Conservation (phyloP, 306 rosid genomes). For the Morella rubra region DNA sequence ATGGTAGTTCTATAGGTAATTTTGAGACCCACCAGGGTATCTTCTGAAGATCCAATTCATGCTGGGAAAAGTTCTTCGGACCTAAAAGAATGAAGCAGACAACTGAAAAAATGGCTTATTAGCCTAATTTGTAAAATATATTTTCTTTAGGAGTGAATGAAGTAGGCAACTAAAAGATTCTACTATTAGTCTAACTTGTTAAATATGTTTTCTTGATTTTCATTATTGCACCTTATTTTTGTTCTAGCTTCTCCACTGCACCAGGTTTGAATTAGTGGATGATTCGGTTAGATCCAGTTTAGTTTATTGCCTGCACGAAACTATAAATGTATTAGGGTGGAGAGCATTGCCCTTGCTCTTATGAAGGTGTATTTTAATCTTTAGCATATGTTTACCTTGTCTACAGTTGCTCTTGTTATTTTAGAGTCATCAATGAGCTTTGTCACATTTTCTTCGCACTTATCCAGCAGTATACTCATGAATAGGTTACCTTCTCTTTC, state of each 20-base stretch:
- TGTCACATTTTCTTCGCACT: too few relatives aligned
- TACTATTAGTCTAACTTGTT: too few relatives aligned
- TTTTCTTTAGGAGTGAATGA: neutral
- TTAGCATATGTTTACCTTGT: too few relatives aligned
- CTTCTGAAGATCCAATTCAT: neutral
- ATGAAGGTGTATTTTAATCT: neutral
- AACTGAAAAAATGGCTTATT: neutral
- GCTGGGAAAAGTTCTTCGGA: neutral
- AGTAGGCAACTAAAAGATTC: too few relatives aligned
- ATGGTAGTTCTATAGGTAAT: too few relatives aligned
- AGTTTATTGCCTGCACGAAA: conserved; percentile 2
- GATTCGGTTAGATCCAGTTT: conserved; percentile 8
- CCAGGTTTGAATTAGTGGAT: neutral
- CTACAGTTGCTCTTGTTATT: too few relatives aligned
- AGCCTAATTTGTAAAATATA: neutral
- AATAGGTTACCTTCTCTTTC: too few relatives aligned
- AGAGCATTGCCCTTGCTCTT: neutral
- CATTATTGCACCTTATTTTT: neutral
- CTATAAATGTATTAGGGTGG: neutral
- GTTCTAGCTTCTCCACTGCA: conserved; percentile 12
- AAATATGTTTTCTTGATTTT: neutral
- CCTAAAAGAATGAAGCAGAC: neutral
- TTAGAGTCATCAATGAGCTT: too few relatives aligned
- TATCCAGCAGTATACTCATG: too few relatives aligned
- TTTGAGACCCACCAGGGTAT: too few relatives aligned